Conservation (phyloP, 2,329 filamentous ascomycete species). For the Zymoseptoria passerinii region DNA sequence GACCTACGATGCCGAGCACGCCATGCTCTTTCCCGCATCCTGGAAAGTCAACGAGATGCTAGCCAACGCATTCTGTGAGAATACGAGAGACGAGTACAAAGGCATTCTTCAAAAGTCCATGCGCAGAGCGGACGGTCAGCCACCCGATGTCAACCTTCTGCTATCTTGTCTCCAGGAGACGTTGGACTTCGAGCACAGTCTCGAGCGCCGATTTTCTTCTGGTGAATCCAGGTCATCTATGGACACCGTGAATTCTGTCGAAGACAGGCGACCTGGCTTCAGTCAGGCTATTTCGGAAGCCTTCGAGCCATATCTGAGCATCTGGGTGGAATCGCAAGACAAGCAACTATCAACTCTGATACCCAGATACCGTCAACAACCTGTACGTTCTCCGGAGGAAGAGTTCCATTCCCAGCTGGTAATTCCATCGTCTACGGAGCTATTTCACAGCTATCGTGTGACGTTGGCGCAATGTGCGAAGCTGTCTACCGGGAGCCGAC, state of each 20-base stretch:
- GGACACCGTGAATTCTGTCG: conserved; percentile 70
- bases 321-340: conserved; percentile 97
- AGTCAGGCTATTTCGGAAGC: conserved; percentile 89
- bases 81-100: conserved; percentile 91
- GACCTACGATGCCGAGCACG: conserved; percentile 89
- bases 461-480: conserved; percentile 93
- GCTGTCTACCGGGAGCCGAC: conserved; percentile 77
- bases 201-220: conserved; percentile 74
- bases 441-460: conserved; percentile 94
- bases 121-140: conserved; percentile 65
- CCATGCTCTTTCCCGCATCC: conserved; percentile 71
- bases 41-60: conserved; percentile 90
- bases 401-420: conserved; percentile 88
- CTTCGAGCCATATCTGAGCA: conserved; percentile 90
- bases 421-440: conserved; percentile 85
- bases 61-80: conserved; percentile 88
- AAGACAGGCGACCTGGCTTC: conserved; percentile 67
- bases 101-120: conserved; percentile 83
- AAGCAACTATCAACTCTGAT: conserved; percentile 76
- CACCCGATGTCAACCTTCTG: conserved; percentile 80
- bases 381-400: conserved; percentile 72
- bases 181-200: conserved; percentile 86
- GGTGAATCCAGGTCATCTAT: conserved; percentile 61
- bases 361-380: conserved; percentile 77
- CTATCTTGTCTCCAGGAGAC: conserved; percentile 89